Evolutionary conservation across 2,329 filamentous ascomycete genomes (phyloP), one percentile per base, ranked within the genome.

Genomic region (Bipolaris gigantea): DNA sequence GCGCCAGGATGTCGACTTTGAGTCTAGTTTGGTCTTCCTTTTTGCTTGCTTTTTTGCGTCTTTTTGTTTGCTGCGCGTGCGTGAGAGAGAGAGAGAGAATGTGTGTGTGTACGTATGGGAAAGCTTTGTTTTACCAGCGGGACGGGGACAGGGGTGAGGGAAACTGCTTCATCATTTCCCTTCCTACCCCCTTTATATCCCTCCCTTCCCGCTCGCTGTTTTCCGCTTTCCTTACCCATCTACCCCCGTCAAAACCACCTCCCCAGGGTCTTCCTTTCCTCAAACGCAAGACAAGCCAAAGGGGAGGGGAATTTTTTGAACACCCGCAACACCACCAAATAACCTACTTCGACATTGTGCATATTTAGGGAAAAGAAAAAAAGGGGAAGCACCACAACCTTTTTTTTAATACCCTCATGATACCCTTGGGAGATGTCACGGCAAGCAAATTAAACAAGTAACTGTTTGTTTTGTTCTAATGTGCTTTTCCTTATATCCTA

Each of bases 341-440:
- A 32, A 50, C 34, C 41, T 54, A 49, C 42, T 48, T 39, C 32
- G 30, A 58, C 44, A 52, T 62, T 62, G 61, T 63, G 61, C 61
- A 63, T 63, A 62, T 55, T 63, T 53, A 46, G 48, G 53, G 43
- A 53, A 57, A 57, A 44, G 41, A 50, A 53, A 23, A 23, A 25
- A 47, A 6, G 18, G 18, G n/a, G 11, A 18, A 36, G 9, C 16
- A 10, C 8, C 11, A 10, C n/a, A 43, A 43, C 27, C 40, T 30
- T 30, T 30, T 30, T 30, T 25, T 25, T 13, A 1, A 30, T 43
- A 30, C 55, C 57, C 59, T 62, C 49, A 63, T 63, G 61, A 63
- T 63, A 63, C 61, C 61, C 61, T 59, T 60, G 46, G 59, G 61
- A 61, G 60, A 54, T 51, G 48, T 48, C 51, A 42, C 53, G 35